Evolutionary conservation across 2,329 filamentous ascomycete species (phyloP).

Genomic region (Magnaporthiopsis rhizophila): DNA sequence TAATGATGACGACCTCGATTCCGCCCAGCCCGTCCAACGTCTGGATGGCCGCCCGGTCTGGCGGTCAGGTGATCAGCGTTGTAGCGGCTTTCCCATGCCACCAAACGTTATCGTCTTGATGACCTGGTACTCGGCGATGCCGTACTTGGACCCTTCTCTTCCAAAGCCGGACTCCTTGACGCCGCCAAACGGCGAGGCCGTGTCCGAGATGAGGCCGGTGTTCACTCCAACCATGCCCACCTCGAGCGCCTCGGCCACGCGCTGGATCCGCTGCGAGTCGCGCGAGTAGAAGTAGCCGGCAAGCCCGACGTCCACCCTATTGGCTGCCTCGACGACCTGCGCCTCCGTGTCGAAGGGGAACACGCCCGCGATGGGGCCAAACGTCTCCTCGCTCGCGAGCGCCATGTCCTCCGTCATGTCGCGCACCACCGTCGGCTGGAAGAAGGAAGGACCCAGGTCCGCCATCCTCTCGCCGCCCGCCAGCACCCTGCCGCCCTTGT

Average conservation of each 20-base stretch:
- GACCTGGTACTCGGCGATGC: conserved; percentile 66
- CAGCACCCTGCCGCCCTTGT: conserved; percentile 68
- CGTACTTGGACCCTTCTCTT: conserved; percentile 68
- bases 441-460: conserved; percentile 78
- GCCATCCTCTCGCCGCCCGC: conserved; percentile 67
- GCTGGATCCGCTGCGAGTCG: conserved; percentile 49
- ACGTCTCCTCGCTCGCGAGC: conserved; percentile 83
- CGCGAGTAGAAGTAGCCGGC: conserved; percentile 88
- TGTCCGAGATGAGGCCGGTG: conserved; percentile 58
- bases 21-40: background rate
- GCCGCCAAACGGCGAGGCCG: conserved; percentile 61
- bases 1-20: background rate
- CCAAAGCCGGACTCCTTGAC: conserved; percentile 79
- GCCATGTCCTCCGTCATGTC: conserved; percentile 83
- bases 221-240: conserved; percentile 86
- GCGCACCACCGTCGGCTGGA: conserved; percentile 79
- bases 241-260: conserved; percentile 63
- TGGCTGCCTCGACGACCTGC: conserved; percentile 79
- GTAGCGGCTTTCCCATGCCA: conserved; percentile 47
- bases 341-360: conserved; percentile 85
- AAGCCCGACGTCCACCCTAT: conserved; percentile 74
- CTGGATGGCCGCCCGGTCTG: background rate
- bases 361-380: conserved; percentile 84
- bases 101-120: conserved; percentile 61
- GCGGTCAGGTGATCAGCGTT: conserved; percentile 24